Base-by-base conservation (phyloP, 2,329 filamentous ascomycete species). In the Stemphylium lycopersici region DNA sequence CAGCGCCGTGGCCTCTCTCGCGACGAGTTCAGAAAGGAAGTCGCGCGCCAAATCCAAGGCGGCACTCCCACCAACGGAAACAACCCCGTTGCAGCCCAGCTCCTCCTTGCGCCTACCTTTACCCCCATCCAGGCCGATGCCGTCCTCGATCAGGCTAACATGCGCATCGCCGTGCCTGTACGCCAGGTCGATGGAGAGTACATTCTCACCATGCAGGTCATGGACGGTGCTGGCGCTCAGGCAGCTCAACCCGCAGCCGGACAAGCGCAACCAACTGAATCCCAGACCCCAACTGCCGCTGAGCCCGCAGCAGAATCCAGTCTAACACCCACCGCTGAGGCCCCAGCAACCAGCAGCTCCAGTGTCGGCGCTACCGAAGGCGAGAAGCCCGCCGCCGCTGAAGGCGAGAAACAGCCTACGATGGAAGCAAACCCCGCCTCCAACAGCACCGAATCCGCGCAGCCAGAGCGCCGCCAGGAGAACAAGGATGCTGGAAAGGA, bases 131-230 rank as follows among this genome's bases (percentile, higher is more conserved):
- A 71, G 36, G 70, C 69, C 16, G 58, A 72, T 22, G 66, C 71
- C 6, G 66, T 74, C 24, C 65, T 75, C 32, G 72, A 75, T 39
- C 67, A 68, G 40, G 49, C 67, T 29, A 75, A 75, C 56, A 69
- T 71, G 66, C 70, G 72, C 29, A 68, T 74, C 39, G 72, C 72
- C 16, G 61, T 75, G 34, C 72, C 72, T 0, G 71, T 75, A 46
- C 51, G 62, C 51, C 69, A 72, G 46, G 48, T 75, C 12, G 72
- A 75, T 48, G 72, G 72, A 46, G 72, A 75, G 51, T 75, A 60
- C 62, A 74, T 75, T 45, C 63, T 75, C 32, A 67, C 67, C 13
- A 73, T 75, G 68, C 56, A 67, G 43, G 59, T 58, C 55, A 67
- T 67, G 65, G 58, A 52, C 15, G 55, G 47, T 20, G 18, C 12